Evolutionary conservation across 805 yeast genomes (phyloP), one percentile per base, ranked within the genome.

Genomic region (Torulaspora maleeae): DNA sequence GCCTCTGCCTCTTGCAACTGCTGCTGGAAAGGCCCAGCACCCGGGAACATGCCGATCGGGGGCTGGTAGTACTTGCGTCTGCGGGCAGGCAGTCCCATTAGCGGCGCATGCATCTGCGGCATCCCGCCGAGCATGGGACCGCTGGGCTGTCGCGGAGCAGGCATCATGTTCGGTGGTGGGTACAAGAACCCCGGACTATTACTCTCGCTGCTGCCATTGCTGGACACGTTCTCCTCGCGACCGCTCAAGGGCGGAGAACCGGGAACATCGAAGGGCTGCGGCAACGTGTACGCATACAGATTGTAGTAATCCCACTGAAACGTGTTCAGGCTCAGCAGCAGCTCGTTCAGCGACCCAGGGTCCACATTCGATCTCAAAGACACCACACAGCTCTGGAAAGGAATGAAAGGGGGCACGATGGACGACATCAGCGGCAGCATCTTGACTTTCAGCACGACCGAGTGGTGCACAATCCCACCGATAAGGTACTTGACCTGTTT

Each of bases 291-390:
- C 3, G 62, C 65, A 35, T 51, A 60, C 13, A 63, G 43, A 36
- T 59, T 55, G 47, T 56, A 58, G 41, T 55, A 56, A 34, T 62
- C 65, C 68, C 68, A 64, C 32, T 56, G 60, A 39, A 55, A 61
- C 1, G 60, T 54, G 43, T 64, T 64, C 36, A 64, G 48, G 16
- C 54, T 60, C 38, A 55, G 30, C 7, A 63, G 42, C 33, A 63
- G 43, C 19, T 59, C 56, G 42, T 56, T 57, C 38, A 61, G 41
- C 29, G 60, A 50, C 11, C 49, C 52, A 24, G 48, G 49, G 33
- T 46, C 53, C 17, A 53, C n/a, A 15, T 49, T 43, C 3, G 49
- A 41, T 40, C 55, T 54, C 43, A 63, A 38, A 27, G 56, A 44
- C 6, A 63, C 61, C 5, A 62, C 45, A 43, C 68, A 62, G 44